A percentile compares a stretch with the other conserved stretches of the same genome.
Conservation (phyloP, 2,329 filamentous ascomycete species). For the Neurospora crassa region DNA sequence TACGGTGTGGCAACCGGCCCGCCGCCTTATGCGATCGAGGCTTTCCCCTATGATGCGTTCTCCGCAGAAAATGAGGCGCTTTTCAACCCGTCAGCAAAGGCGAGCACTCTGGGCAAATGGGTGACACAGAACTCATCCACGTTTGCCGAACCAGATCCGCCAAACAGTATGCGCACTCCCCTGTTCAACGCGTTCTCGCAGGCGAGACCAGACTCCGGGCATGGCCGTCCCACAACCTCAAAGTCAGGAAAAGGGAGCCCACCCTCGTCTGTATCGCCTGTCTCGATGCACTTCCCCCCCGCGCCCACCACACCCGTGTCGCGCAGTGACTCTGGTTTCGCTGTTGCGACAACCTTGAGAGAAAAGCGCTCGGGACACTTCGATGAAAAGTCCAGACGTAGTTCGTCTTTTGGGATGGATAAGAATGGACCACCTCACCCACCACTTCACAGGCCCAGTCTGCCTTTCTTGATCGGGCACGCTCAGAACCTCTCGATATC, state of each 20-base stretch:
- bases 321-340: slow-evolving; percentile 84
- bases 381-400: slow-evolving; percentile 63
- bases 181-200: slow-evolving; percentile 89
- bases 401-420: slow-evolving; percentile 84
- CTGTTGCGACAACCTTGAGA: slow-evolving; percentile 71
- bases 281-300: slow-evolving; percentile 68
- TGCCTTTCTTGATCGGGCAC: slow-evolving; percentile 63
- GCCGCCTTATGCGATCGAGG: slow-evolving; percentile 85
- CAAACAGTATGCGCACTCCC: slow-evolving; percentile 44
- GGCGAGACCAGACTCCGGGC: slow-evolving; percentile 57
- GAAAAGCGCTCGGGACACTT: slow-evolving; percentile 96
- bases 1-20: slow-evolving; percentile 83
- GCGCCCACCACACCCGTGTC: slow-evolving; percentile 72
- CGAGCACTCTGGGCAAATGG: slow-evolving; percentile 72
- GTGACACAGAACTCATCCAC: slow-evolving; percentile 82
- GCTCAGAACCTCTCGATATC: slow-evolving; percentile 50
- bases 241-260: slow-evolving; percentile 53
- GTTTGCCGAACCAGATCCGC: slow-evolving; percentile 61
- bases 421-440: slow-evolving; percentile 55
- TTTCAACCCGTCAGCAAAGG: slow-evolving; percentile 61
- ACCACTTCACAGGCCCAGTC: slow-evolving; percentile 57
- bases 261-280: slow-evolving; percentile 60
- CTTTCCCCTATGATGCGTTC: slow-evolving; percentile 84
- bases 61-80: slow-evolving; percentile 76
- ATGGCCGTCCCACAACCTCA: slow-evolving; percentile 71